Percentiles rank a stretch among this genome's conserved stretches.
phyloP scores from a whole-genome alignment of 768 basidiomycete genomes.

The Lentinula edodes region DNA sequence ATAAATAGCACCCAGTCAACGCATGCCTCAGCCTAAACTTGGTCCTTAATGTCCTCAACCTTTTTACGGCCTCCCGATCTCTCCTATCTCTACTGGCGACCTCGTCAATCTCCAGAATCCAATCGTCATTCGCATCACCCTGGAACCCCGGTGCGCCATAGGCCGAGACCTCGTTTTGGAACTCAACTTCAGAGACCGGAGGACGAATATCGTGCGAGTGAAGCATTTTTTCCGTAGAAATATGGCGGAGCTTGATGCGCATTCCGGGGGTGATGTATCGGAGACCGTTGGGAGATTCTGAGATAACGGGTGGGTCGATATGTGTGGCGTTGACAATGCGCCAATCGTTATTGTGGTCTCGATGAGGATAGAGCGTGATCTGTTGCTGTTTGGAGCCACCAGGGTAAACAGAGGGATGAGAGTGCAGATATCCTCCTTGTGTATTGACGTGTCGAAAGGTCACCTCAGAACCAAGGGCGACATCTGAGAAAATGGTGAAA shows the following conservation, averaged over 20 bases:
- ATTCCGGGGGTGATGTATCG: slow-evolving; percentile 57
- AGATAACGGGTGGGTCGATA: slow-evolving; percentile 12
- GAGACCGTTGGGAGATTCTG: slow-evolving; percentile 32
- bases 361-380: slow-evolving; percentile 96
- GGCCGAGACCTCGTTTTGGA: slow-evolving; percentile 96
- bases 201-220: slow-evolving; percentile 96
- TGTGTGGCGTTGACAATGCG: slow-evolving; percentile 71
- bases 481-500: slow-evolving; percentile 41
- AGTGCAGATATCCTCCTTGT: slow-evolving; percentile 98
- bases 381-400: slow-evolving; percentile 94
- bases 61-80: slow-evolving; percentile 62
- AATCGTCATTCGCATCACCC: slow-evolving; percentile 93
- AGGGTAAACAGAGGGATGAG: slow-evolving; percentile 87
- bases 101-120: slow-evolving; percentile 80
- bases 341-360: slow-evolving; percentile 97
- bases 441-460: slow-evolving; percentile 91
- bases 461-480: slow-evolving; percentile 78
- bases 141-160: slow-evolving; percentile 84
- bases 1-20: slow-evolving; percentile 91
- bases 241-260: slow-evolving; percentile 79
- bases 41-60: slow-evolving; percentile 76
- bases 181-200: slow-evolving; percentile 95
- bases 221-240: slow-evolving; percentile 74
- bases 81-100: slow-evolving; percentile 43
- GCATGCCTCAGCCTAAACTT: slow-evolving; percentile 79